Evolutionary conservation across 2,329 filamentous ascomycete genomes (phyloP), one percentile per base, ranked within the genome.

Genomic region (Fusarium dlaminii): DNA sequence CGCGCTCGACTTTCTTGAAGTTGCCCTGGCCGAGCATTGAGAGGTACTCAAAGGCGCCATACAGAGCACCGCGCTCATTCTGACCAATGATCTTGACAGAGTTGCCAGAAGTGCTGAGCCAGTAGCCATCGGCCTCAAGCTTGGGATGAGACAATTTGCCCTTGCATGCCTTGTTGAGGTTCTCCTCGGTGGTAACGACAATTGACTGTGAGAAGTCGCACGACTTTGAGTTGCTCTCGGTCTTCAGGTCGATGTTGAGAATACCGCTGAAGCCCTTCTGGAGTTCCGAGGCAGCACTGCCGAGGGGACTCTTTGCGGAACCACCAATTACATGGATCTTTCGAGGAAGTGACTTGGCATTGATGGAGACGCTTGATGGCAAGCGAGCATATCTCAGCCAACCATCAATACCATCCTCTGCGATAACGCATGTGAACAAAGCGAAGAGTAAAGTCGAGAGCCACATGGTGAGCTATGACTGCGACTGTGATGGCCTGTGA

Each of bases 11-110:
- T 3, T 83, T 74, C 1, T 85, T 84, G 66, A 89, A 83, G 51
- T 90, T 87, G 24, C 63, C 73, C 42, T 90, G 90, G 1, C 87
- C 89, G n/a, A 94, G 83, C 79, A 88, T 86, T 4, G 89, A 90
- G 15, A 94, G 85, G 72, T 92, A 93, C 70, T 92, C 88, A 75
- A 92, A 93, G 9, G 91, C 85, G 12, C 92, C 92, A 74, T 93
- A 93, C 3, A 94, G 85, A 9, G 90, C 89, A 18, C 90, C 92
- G 0, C 91, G 87, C 76, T 92, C 90, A 74, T 92, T 93, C 68
- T 89, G 85, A 0, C 91, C 91, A 3, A 93, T 77, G 56, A 93
- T 92, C 40, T 87, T 82, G 29, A 92, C 86, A 1, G 80, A 81
- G 2, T 81, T 75, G 14, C 82, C 83, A 10, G 69, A 82, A 10